Percentiles rank a stretch among this genome's conserved stretches.
These are phyloP conservation scores for Pseudocercospora vitis DNA, from an alignment of 2,329 filamentous ascomycete species.

Conservation along the genomic window DNA sequence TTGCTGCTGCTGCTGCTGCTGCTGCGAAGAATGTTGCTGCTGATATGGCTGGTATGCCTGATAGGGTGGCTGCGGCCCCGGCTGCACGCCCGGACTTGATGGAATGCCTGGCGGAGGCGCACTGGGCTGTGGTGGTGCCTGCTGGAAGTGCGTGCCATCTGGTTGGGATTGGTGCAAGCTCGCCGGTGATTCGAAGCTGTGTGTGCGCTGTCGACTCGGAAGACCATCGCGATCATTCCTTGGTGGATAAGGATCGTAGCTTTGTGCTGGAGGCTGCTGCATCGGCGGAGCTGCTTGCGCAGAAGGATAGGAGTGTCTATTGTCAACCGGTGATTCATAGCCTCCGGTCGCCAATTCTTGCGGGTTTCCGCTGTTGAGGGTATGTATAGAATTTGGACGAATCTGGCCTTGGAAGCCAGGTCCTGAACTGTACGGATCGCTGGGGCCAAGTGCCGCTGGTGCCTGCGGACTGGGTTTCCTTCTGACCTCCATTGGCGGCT, in stretches of 20 bases:
- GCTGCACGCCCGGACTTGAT: conserved; percentile 19
- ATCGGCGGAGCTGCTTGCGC: conserved; percentile 29
- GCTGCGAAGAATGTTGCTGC: conserved; percentile 18
- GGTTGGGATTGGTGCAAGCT: conserved; percentile 32
- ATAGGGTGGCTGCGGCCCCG: conserved; percentile 25
- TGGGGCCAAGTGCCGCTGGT: conserved; percentile 27
- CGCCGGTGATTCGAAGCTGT: conserved; percentile 34
- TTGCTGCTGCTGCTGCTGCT: conserved; percentile 17
- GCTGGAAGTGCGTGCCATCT: conserved; percentile 21
- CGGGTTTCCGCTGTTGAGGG: conserved; percentile 42
- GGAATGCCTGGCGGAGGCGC: conserved; percentile 36
- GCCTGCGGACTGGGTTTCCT: conserved; percentile 35
- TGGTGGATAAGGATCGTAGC: conserved; percentile 28
- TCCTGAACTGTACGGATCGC: conserved; percentile 41
- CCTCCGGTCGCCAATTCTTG: conserved; percentile 51
- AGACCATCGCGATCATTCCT: conserved; percentile 26
- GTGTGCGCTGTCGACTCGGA: conserved; percentile 31
- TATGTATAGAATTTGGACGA: conserved; percentile 41
- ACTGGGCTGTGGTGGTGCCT: conserved; percentile 27
- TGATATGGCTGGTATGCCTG: conserved; percentile 38
- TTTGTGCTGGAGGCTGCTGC: conserved; percentile 29
- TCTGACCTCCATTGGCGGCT: conserved; percentile 26
- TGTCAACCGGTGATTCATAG: conserved; percentile 50
- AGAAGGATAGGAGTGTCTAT: conserved; percentile 43
- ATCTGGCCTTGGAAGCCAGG: conserved; percentile 40